Percentiles rank a stretch among this genome's conserved stretches.
Conservation (phyloP, 2,329 filamentous ascomycete genomes). For the Colletotrichum sidae region DNA sequence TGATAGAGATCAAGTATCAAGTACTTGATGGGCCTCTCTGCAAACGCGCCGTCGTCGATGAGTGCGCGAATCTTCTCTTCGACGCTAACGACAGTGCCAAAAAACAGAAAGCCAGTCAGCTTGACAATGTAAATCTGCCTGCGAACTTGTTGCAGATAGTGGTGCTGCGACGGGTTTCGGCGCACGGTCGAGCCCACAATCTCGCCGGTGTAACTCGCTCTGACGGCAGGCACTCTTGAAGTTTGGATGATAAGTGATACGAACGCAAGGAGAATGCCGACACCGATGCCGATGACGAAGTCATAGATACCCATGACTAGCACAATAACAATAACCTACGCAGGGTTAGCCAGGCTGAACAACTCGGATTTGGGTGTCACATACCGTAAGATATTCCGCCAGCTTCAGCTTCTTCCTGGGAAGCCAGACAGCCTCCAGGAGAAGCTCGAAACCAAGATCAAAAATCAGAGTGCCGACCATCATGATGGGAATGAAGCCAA, state of each 20-base stretch:
- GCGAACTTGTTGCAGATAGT: conserved; percentile 87
- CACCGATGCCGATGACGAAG: conserved; percentile 92
- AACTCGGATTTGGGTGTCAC: conserved; percentile 38
- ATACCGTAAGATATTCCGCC: conserved; percentile 88
- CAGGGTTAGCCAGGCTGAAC: conserved; percentile 40
- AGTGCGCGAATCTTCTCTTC: conserved; percentile 87
- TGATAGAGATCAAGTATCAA: conserved; percentile 89
- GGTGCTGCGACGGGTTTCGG: conserved; percentile 87
- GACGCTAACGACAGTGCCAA: conserved; percentile 95
- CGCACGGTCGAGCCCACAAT: conserved; percentile 93
- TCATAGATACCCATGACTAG: conserved; percentile 97
- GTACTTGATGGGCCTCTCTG: conserved; percentile 83
- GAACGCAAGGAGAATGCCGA: conserved; percentile 92
- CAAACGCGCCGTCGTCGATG: conserved; percentile 85
- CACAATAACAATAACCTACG: conserved; percentile 83
- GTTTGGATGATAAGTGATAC: conserved; percentile 92
- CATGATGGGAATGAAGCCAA: conserved; percentile 96
- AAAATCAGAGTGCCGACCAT: conserved; percentile 97
- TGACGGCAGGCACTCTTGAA: conserved; percentile 87
- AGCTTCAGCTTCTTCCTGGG: conserved; percentile 89
- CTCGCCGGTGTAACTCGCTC: conserved; percentile 89
- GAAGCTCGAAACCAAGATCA: conserved; percentile 90
- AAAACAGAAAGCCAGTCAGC: conserved; percentile 95
- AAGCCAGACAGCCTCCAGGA: conserved; percentile 88
- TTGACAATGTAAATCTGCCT: conserved; percentile 92